Percentiles rank a stretch among this genome's conserved stretches.
These are phyloP conservation scores for Phlyctochytrium arcticum DNA, from an alignment of 192 early-diverging fungal genomes.

Conservation along the genomic window DNA sequence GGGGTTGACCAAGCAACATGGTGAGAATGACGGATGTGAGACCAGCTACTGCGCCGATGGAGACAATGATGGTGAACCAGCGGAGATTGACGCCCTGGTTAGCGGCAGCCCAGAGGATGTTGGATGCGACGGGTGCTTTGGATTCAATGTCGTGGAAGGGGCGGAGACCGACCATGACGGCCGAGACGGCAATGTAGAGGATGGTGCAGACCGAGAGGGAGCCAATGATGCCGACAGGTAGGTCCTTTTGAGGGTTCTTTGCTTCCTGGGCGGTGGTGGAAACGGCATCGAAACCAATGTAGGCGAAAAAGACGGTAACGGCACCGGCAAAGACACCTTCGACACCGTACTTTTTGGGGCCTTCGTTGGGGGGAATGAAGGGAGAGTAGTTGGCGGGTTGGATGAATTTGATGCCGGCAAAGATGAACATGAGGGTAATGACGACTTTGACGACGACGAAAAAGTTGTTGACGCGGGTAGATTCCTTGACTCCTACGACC, in stretches of 20 bases:
- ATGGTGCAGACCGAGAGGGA: constrained; percentile 72
- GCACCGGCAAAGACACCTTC: constrained; percentile 66
- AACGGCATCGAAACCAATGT: constrained; percentile 87
- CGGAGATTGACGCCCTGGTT: constrained; percentile 33
- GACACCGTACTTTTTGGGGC: constrained; percentile 57
- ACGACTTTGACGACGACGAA: constrained; percentile 72
- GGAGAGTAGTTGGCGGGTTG: constrained; percentile 69
- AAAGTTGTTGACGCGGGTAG: constrained; percentile 67
- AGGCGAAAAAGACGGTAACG: constrained; percentile 67
- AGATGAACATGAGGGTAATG: constrained; percentile 75
- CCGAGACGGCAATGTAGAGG: constrained; percentile 70
- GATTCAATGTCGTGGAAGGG: constrained; percentile 23
- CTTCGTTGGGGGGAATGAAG: constrained; percentile 64
- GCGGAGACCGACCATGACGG: constrained; percentile 71
- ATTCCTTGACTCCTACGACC: constrained; percentile 67
- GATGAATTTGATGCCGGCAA: constrained; percentile 66
- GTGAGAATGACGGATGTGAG: constrained; percentile 77
- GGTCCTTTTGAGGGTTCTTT: constrained; percentile 68
- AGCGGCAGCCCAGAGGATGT: constrained; percentile 19
- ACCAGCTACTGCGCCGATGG: constrained; percentile 72
- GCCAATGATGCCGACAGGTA: constrained; percentile 84
- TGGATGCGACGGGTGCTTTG: constrained; percentile 55
- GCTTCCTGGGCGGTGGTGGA: constrained; percentile 84
- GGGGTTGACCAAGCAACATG: constrained; percentile 74
- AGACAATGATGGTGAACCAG: constrained; percentile 76